Evolutionary conservation across 2,329 filamentous ascomycete genomes (phyloP), one percentile per base, ranked within the genome.

Genomic region (Neonectria coccinea): DNA sequence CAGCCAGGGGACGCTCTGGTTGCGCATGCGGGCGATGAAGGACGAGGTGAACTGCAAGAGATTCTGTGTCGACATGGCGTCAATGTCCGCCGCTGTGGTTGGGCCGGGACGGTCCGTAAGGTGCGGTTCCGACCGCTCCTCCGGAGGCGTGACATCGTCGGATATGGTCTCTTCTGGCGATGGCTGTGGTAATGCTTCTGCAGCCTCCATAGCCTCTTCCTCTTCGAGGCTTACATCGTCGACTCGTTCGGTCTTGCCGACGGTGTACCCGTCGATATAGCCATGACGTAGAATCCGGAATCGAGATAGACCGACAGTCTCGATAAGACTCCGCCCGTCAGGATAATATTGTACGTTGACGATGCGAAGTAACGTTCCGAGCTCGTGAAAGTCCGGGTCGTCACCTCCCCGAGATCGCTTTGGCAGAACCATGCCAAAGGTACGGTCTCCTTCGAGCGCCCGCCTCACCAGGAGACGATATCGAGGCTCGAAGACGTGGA

Each of bases 401-500:
- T 67, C 71, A 1, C 71, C 50, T 2, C 68, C 58, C 80, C 82
- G 62, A 67, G 77, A 52, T 80, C 87, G 81, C 69, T 90, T 92
- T 67, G 89, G 89, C 74, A 92, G 85, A 18, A 97, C 86, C 92
- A 97, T 97, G 25, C 94, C 94, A 74, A 97, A 97, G 25, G 88
- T 92, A 14, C 88, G 84, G 65, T 91, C 88, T 0, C 89, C 88
- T 67, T 94, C 91, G 57, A 97, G 82, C 0, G 89, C 91, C 39
- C 93, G 88, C 51, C 91, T 86, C 41, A 97, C 91, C 93, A 97
- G 96, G n/a, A 96, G 83, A 8, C 93, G 88, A 76, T 97, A 97
- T 7, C 92, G 87, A n/a, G 92, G 92, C 76, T 97, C 94, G 74
- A 97, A 97, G n/a, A 97, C 88, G 72, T 97, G 92, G 3, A 97